phyloP scores from a whole-genome alignment of 257 asterid genomes.

The Nyctanthes arbortristis region DNA sequence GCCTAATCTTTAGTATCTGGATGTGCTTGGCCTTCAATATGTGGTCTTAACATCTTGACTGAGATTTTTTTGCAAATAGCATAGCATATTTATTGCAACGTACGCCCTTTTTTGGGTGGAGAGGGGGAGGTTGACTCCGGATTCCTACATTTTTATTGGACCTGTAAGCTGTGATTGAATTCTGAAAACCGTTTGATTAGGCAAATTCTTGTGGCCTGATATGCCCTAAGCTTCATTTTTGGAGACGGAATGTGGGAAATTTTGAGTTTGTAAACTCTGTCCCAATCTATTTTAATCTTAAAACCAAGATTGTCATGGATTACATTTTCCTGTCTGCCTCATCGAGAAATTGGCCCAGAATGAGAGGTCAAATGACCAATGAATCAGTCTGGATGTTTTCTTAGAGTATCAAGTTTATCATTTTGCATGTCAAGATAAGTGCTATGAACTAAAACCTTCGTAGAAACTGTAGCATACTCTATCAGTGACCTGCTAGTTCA shows the following conservation, averaged over 20 bases:
- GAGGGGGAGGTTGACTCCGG: too few relatives aligned
- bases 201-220: not conserved
- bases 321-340: not conserved
- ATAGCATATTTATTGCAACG: not conserved
- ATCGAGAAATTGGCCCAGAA: not conserved
- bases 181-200: not conserved
- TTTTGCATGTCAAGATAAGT: too few relatives aligned
- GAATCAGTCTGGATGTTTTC: not conserved
- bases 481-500: not conserved
- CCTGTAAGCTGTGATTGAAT: not conserved
- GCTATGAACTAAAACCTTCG: not conserved
- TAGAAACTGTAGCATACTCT: not conserved
- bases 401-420: too few relatives aligned
- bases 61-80: not conserved
- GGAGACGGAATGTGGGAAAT: conserved; percentile 1
- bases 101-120: too few relatives aligned
- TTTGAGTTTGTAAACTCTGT: not conserved
- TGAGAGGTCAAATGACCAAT: not conserved
- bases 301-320: not conserved
- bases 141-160: not conserved
- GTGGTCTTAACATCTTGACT: conserved; percentile 3
- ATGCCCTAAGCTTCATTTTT: not conserved
- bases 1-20: conserved; percentile 6
- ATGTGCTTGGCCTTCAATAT: not conserved
- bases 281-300: not conserved